Evolutionary conservation across 768 basidiomycete genomes (phyloP), one percentile per base, ranked within the genome.

Genomic region (Tricholomella constricta): DNA sequence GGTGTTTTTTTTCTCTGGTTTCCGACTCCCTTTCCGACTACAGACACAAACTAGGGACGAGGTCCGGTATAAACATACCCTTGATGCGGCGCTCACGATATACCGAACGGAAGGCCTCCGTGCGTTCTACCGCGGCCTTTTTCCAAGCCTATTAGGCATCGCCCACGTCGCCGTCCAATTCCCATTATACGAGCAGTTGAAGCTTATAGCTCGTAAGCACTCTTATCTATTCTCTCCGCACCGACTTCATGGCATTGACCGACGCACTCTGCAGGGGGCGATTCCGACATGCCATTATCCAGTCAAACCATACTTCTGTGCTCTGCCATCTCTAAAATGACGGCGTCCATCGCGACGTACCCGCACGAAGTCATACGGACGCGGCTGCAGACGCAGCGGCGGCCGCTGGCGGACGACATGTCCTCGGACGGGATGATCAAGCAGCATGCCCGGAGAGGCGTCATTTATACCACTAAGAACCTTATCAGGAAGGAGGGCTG

Each of bases 361-460:
- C 97, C 97, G 1, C 97, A 99, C 72, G 97, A 99, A 70, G 97
- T 99, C 38, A 80, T 99, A 31, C 89, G 97, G n/a, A 98, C 97
- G n/a, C 84, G 96, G 5, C 72, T 98, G 43, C 97, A 99, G 70
- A 95, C 96, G 3, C 84, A 87, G 61, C 78, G 82, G 52, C 81
- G 83, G 46, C 87, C 84, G 40, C 74, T 89, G 43, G 75, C 79
- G 38, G 79, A 79, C 59, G 79, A 79, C 57, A 62, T 80, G 59
- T 81, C 81, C 4, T 84, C 83, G 12, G 81, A 84, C 47, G 82
- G 83, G 22, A 82, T 85, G 81, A 61, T 85, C 62, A 81, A 77
- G 63, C 63, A 71, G 27, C 78, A 83, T 53, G 73, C 77, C 5
- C 73, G 76, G 52, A 76, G 83, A 48, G 90, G 91, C n/a, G 73